Base-by-base conservation (phyloP, 2,329 filamentous ascomycete genomes). In the Ophiostoma sp. region DNA sequence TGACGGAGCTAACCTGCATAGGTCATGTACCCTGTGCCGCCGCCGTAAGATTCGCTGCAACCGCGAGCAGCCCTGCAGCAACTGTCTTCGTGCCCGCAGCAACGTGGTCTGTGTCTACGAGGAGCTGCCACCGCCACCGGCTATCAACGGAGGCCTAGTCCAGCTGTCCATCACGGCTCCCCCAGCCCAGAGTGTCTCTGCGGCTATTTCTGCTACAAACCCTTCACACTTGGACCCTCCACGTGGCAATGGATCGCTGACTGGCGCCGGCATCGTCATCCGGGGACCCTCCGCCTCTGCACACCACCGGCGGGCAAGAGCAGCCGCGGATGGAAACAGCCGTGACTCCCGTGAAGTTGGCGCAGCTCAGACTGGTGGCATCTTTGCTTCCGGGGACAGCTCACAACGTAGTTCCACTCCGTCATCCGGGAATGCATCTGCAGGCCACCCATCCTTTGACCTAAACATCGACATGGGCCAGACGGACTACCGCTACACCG, bases 11-110 rank as follows among this genome's bases (percentile, higher is more conserved):
- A 55, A 55, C 49, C 27, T 27, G 6, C 9, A 55, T 3, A 72
- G 71, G 16, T 70, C 68, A 36, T 70, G 68, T 62, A 65, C 60
- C 8, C 74, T 78, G 1, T 82, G 80, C 69, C 74, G 80, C 16
- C 75, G 74, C 36, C 78, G 80, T 60, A 82, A 82, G 69, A 76
- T 81, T 11, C 75, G 77, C 16, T 82, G 80, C 68, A 77, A 81
- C 68, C 74, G 78, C 18, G 75, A 77, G 38, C 70, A 70, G 1
- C 80, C 80, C 0, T 82, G 80, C 69, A 77, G 74, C 68, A 81
- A 81, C 67, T 82, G 80, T 64, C 66, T 76, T 5, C 75, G 76
- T 0, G 77, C 79, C 3, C 68, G 69, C 62, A 68, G 67, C 27
- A 45, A 60, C 9, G 69, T 66, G 12, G 41, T 16, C 6, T 71